These are phyloP conservation scores for Fusarium pseudoanthophilum DNA, from an alignment of 2,329 filamentous ascomycete genomes.

Conservation along the genomic window DNA sequence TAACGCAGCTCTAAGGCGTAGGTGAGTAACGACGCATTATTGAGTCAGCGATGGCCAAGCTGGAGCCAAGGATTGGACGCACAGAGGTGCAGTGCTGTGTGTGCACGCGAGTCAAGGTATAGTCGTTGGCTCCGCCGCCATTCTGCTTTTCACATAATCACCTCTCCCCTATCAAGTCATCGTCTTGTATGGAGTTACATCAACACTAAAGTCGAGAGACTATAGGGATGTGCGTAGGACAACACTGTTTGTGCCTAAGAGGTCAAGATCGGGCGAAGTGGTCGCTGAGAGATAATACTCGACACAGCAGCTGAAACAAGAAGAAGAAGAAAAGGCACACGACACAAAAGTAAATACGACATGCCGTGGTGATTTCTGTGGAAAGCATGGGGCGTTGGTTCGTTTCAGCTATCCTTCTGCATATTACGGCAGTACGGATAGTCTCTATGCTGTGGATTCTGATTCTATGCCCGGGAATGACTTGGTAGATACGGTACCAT, in stretches of 20 bases:
- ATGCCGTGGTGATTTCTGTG: neutral
- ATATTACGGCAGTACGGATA: neutral
- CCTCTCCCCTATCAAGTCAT: neutral
- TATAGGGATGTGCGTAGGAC: neutral
- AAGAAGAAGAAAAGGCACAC: constrained; percentile 3
- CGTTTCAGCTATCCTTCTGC: neutral
- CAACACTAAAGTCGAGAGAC: neutral
- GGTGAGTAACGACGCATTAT: neutral
- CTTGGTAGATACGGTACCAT: constrained; percentile 1
- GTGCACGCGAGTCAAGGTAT: constrained; percentile 23
- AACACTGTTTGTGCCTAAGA: neutral
- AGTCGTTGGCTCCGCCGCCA: neutral
- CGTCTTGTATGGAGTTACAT: neutral
- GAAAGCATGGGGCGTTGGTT: constrained; percentile 5
- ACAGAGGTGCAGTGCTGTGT: neutral
- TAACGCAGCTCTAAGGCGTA: constrained; percentile 15
- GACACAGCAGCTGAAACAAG: neutral
- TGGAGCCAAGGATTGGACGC: neutral
- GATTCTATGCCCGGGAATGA: neutral
- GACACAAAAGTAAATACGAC: constrained; percentile 17
- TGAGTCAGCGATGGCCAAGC: constrained; percentile 1
- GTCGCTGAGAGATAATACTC: neutral
- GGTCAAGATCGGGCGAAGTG: neutral
- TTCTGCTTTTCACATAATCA: neutral
- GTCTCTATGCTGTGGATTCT: constrained; percentile 3